Evolutionary conservation across 2,329 filamentous ascomycete species (phyloP), one percentile per base, ranked within the genome.

Genomic region (Verticillium alfalfae): DNA sequence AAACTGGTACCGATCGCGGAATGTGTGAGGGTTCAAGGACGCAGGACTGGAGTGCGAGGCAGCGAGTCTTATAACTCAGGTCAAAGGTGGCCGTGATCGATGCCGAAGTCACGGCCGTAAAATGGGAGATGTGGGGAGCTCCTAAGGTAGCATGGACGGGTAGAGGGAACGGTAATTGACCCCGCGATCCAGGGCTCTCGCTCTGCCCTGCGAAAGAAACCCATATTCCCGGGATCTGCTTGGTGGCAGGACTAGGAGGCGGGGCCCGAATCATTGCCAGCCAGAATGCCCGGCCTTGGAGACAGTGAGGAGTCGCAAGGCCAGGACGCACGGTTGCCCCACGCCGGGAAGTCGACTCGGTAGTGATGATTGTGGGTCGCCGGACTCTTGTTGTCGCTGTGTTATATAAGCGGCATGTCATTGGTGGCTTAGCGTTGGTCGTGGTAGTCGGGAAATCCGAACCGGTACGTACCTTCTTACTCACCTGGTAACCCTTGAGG

Each of bases 341-440:
- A 58, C 57, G 26, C 57, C 57, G 57, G 57, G 57, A 58, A 41
- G 45, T 58, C 57, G 26, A 58, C 38, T 58, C 57, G 57, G 57
- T 39, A 49, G 45, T 52, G 45, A 22, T 52, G 45, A 26, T 10
- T 26, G 45, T 52, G 45, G 45, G 45, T n/a, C 18, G 45, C 45
- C 45, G 45, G 45, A 9, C 45, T 45, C 15, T 45, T 31, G 26
- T n/a, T 45, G 16, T 45, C 39, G 13, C 3, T 52, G 18, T 22
- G 3, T 52, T 26, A 52, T 12, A 18, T 52, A 52, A 52, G 45
- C 45, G 18, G n/a, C 9, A 15, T n/a, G n/a, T n/a, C n/a, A 8
- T 9, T 8, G 5, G 39, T 16, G 16, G 39, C 26, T 31, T 31
- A 31, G 26, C 26, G 26, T 31, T 5, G 26, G 26, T 31, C 26